phyloP scores from a whole-genome alignment of 352 stramenopile genomes.

The Pythium grandisporangium region DNA sequence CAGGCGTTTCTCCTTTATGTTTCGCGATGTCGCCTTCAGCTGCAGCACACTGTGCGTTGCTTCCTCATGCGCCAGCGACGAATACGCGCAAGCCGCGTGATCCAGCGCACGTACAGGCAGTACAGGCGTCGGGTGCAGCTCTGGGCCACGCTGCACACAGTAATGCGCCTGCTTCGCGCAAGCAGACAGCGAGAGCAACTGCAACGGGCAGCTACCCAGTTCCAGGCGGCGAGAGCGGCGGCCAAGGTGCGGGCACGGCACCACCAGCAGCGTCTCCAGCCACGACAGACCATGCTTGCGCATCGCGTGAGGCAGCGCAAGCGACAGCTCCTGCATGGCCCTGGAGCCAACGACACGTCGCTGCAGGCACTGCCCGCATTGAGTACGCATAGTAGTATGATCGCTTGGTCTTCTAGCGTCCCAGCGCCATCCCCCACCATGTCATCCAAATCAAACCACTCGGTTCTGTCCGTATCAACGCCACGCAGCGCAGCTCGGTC shows the following conservation, averaged over 20 bases:
- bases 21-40: slow-evolving; percentile 13
- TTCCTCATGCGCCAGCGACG: slow-evolving; percentile 28
- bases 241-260: slow-evolving; percentile 6
- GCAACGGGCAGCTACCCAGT: slow-evolving; percentile 10
- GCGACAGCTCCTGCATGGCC: no score
- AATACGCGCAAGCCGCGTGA: slow-evolving; percentile 9
- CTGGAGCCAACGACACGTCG: no score
- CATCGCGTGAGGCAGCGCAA: slow-evolving; percentile 3
- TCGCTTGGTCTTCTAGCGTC: no score
- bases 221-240: slow-evolving; percentile 11
- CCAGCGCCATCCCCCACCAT: no score
- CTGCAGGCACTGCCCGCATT: no score
- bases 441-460: no score
- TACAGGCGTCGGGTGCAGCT: slow-evolving; percentile 21
- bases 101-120: slow-evolving; percentile 28
- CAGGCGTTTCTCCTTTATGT: slow-evolving; percentile 7
- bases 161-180: slow-evolving; percentile 19
- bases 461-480: no score
- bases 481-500: no score
- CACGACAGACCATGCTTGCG: slow-evolving; percentile 2
- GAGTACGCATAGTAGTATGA: no score
- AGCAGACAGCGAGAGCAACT: slow-evolving; percentile 21
- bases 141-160: slow-evolving; percentile 9
- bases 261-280: no score
- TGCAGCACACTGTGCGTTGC: slow-evolving; percentile 19